Evolutionary conservation across 208 protist genomes (phyloP).

Genomic region (Trypanosoma mega): DNA sequence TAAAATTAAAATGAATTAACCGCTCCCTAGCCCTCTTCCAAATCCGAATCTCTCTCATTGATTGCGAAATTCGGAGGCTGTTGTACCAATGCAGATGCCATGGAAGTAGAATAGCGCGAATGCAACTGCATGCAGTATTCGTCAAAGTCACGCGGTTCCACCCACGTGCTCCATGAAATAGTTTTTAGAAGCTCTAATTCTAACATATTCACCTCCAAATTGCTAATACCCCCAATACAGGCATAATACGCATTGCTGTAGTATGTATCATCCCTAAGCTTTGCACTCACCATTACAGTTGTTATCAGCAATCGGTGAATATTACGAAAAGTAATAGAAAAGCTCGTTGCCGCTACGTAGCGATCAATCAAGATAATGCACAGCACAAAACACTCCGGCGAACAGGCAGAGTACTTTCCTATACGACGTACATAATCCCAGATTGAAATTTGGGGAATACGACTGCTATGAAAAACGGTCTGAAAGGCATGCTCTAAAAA

Average conservation of each 20-base stretch:
- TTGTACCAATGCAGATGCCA: not conserved
- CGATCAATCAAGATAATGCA: conserved; percentile 91
- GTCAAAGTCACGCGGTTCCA: conserved; percentile 64
- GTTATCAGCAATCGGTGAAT: conserved; percentile 77
- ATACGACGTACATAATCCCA: conserved; percentile 91
- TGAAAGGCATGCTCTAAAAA: conserved; percentile 18
- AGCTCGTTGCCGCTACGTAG: conserved; percentile 54
- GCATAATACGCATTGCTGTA: conserved; percentile 85
- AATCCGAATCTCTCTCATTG: conserved; percentile 2
- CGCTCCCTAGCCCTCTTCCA: not conserved
- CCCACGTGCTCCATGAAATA: conserved; percentile 84
- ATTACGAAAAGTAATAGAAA: conserved; percentile 63
- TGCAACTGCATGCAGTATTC: conserved; percentile 39
- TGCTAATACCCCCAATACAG: conserved; percentile 69
- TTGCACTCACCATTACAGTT: conserved; percentile 66
- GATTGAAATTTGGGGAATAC: conserved; percentile 78
- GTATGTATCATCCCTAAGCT: conserved; percentile 83
- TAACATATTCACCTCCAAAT: conserved; percentile 63
- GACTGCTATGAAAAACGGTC: conserved; percentile 73
- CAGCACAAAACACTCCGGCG: conserved; percentile 90
- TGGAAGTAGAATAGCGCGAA: conserved; percentile 27
- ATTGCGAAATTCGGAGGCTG: not conserved
- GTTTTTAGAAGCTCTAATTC: conserved; percentile 74
- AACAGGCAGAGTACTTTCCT: conserved; percentile 88
- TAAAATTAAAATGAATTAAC: conserved; percentile 21